A percentile compares a stretch with the other conserved stretches of the same genome.
phyloP scores from a whole-genome alignment of 306 rosid genomes.

The Hippophae tibetana region DNA sequence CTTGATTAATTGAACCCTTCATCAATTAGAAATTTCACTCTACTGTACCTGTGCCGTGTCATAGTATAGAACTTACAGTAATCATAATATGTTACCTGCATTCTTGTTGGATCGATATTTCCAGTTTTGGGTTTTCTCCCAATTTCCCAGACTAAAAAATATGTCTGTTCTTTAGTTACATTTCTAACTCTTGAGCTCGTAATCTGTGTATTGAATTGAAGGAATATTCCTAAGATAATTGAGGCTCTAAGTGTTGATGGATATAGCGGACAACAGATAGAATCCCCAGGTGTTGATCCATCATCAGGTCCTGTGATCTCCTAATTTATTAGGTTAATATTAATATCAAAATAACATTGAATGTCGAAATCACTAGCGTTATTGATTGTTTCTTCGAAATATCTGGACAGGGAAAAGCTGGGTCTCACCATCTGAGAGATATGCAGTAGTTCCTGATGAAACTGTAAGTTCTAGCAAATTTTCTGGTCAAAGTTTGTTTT shows the following conservation, averaged over 20 bases:
- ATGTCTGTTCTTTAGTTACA: background rate
- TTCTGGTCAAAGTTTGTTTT: background rate
- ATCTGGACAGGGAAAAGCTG: conserved; percentile 47
- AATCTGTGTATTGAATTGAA: conserved; percentile 21
- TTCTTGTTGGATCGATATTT: too few relatives aligned
- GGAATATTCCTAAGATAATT: conserved; percentile 70
- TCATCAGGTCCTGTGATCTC: conserved; percentile 50
- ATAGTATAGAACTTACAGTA: too few relatives aligned
- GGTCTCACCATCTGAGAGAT: conserved; percentile 66
- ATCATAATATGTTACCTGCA: too few relatives aligned
- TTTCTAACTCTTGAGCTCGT: conserved; percentile 24
- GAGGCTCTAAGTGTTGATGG: conserved; percentile 91
- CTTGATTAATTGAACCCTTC: background rate
- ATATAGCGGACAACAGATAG: conserved; percentile 60
- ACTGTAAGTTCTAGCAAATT: conserved; percentile 42
- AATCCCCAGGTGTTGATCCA: conserved; percentile 54
- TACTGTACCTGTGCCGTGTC: background rate
- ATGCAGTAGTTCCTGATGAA: conserved; percentile 95
- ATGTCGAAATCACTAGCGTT: conserved; percentile 9
- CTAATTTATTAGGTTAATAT: conserved; percentile 5
- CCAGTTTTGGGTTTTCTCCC: background rate
- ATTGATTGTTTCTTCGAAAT: background rate
- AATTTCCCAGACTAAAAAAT: background rate
- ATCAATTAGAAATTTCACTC: too few relatives aligned
- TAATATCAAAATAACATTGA: background rate